Conservation (phyloP, 2,329 filamentous ascomycete species). For the Fusarium camptoceras region DNA sequence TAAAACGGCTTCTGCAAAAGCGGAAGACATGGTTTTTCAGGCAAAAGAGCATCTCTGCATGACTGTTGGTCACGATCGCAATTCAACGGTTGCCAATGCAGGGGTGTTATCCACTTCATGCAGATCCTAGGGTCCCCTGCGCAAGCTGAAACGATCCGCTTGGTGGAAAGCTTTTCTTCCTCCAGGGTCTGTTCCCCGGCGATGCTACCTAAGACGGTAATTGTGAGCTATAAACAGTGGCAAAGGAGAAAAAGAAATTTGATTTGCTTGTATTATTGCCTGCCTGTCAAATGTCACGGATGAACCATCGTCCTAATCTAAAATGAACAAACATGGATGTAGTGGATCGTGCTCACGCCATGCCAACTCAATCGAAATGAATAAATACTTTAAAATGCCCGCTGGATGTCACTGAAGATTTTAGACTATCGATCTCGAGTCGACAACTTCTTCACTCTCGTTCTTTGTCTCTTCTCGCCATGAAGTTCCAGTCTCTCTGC, state of each 20-base stretch:
- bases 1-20: background rate
- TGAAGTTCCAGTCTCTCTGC: conserved; percentile 40
- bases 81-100: background rate
- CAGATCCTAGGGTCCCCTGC: conserved; percentile 1
- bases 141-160: background rate
- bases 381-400: conserved; percentile 7
- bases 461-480: conserved; percentile 4
- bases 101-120: background rate
- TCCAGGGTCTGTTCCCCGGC: background rate
- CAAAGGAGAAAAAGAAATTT: background rate
- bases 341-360: conserved; percentile 19
- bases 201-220: conserved; percentile 6
- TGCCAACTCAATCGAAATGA: background rate
- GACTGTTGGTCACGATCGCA: background rate
- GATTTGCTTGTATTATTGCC: background rate
- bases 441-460: conserved; percentile 14
- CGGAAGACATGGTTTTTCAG: background rate
- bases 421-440: conserved; percentile 7
- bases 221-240: conserved; percentile 2
- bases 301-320: background rate
- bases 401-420: background rate
- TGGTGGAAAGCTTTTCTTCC: conserved; percentile 1
- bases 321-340: background rate
- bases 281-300: background rate
- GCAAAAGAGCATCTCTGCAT: background rate